Conservation (phyloP, 2,329 filamentous ascomycete species). For the Rhexocercosporidium sp. region DNA sequence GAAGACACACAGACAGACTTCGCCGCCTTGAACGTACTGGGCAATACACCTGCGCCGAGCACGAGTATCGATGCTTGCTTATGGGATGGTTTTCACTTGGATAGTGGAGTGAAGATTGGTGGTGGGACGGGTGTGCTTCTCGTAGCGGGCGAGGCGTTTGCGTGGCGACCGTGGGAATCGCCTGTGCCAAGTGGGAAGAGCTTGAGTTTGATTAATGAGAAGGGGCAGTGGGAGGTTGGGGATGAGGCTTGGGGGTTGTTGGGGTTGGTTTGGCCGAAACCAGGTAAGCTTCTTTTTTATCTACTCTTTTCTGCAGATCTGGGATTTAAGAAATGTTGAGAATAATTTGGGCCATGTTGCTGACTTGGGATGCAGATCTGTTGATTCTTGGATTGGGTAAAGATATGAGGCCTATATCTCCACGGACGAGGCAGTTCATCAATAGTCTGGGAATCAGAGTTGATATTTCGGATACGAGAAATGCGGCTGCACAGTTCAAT, state of each 20-base stretch:
- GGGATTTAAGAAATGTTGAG: too few relatives aligned
- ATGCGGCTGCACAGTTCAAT: slow-evolving; percentile 95
- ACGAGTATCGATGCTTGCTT: slow-evolving; percentile 85
- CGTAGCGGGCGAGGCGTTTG: slow-evolving; percentile 85
- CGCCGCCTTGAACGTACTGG: slow-evolving; percentile 76
- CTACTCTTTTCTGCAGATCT: neutral
- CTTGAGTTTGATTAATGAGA: slow-evolving; percentile 67
- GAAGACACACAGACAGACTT: slow-evolving; percentile 76
- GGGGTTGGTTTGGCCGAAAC: slow-evolving; percentile 82
- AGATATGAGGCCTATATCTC: slow-evolving; percentile 76
- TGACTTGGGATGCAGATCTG: slow-evolving; percentile 62
- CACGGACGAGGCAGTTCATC: slow-evolving; percentile 73
- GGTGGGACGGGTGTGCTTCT: slow-evolving; percentile 77
- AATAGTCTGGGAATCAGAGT: slow-evolving; percentile 81
- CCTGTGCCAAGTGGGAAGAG: slow-evolving; percentile 40
- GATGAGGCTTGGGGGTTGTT: slow-evolving; percentile 76
- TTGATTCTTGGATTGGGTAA: slow-evolving; percentile 87
- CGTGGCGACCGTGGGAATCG: slow-evolving; percentile 81
- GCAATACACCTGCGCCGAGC: slow-evolving; percentile 74
- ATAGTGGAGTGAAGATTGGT: slow-evolving; percentile 75
- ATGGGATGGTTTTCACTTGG: slow-evolving; percentile 82
- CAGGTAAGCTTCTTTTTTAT: slow-evolving; percentile 62
- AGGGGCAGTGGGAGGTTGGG: slow-evolving; percentile 81
- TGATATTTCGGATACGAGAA: slow-evolving; percentile 89
- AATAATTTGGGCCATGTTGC: neutral